A percentile compares a stretch with the other conserved stretches of the same genome.
Conservation (phyloP, 495 filamentous ascomycete genomes). For the Halenospora varia region DNA sequence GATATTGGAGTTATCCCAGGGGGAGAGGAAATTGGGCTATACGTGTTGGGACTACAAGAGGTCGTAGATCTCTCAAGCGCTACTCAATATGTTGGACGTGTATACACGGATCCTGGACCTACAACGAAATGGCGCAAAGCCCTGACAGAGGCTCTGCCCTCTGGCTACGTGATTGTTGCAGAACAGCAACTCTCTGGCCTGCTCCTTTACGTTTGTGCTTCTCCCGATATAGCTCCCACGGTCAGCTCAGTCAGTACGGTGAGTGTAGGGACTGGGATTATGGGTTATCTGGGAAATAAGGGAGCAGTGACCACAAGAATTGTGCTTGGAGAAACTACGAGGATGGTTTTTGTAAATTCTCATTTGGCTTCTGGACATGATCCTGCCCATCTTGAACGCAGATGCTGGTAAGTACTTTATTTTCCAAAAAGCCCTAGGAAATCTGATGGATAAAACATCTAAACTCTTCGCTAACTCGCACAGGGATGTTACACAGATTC, state of each 20-base stretch:
- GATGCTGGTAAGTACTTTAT: slow-evolving; percentile 46
- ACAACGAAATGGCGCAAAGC: slow-evolving; percentile 76
- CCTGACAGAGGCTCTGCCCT: slow-evolving; percentile 65
- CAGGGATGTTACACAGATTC: slow-evolving; percentile 74
- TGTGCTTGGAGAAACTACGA: slow-evolving; percentile 84
- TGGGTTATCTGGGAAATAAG: slow-evolving; percentile 96
- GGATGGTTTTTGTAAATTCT: slow-evolving; percentile 82
- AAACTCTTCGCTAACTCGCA: slow-evolving; percentile 34
- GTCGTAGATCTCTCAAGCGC: slow-evolving; percentile 78
- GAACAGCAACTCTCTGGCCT: slow-evolving; percentile 84
- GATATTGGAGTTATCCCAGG: slow-evolving; percentile 34
- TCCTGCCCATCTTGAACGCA: slow-evolving; percentile 67
- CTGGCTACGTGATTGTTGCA: slow-evolving; percentile 70
- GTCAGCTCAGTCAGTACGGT: slow-evolving; percentile 74
- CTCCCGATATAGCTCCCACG: slow-evolving; percentile 64
- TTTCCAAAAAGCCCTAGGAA: background rate
- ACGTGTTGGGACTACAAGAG: slow-evolving; percentile 88
- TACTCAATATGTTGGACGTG: slow-evolving; percentile 49
- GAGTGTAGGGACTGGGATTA: slow-evolving; percentile 78
- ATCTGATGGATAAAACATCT: background rate
- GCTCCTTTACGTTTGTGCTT: slow-evolving; percentile 79
- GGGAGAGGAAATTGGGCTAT: slow-evolving; percentile 72
- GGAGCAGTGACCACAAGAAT: slow-evolving; percentile 80
- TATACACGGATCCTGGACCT: slow-evolving; percentile 67
- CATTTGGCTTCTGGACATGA: slow-evolving; percentile 87